Conservation (phyloP, 106 monocot genomes). For the Dendrobium huoshanense region DNA sequence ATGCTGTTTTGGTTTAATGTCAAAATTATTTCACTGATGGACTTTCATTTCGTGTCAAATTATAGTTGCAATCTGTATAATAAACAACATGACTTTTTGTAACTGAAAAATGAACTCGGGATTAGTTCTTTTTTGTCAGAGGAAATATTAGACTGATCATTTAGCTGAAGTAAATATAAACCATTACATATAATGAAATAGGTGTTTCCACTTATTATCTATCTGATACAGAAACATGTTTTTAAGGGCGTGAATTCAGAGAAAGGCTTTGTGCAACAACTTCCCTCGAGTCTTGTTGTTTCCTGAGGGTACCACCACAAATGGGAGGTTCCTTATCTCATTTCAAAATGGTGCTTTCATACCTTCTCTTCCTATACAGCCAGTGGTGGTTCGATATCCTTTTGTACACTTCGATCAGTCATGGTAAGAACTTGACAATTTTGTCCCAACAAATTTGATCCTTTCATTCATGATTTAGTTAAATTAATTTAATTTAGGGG, state of each 20-base stretch:
- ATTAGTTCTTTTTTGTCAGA: not conserved
- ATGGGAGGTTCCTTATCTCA: conserved; percentile 79
- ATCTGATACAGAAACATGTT: conserved; percentile 73
- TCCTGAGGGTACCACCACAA: conserved; percentile 97
- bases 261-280: conserved; percentile 76
- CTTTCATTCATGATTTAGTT: conserved; percentile 8
- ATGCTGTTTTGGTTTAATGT: not conserved
- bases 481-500: conserved; percentile 52
- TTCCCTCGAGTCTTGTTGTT: conserved; percentile 84
- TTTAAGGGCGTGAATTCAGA: conserved; percentile 90
- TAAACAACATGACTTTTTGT: not conserved
- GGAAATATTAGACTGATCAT: not conserved
- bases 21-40: not conserved
- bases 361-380: conserved; percentile 73
- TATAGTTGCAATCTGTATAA: not conserved
- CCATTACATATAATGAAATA: not conserved
- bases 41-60: not conserved
- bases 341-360: conserved; percentile 97
- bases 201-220: conserved; percentile 32
- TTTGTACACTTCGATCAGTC: conserved; percentile 97
- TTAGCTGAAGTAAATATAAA: not conserved
- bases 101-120: not conserved
- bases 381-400: conserved; percentile 85
- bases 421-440: conserved; percentile 15
- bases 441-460: not conserved